Evolutionary conservation across 2,329 filamentous ascomycete species (phyloP), one percentile per base, ranked within the genome.

Genomic region (Fusarium cicatricum): DNA sequence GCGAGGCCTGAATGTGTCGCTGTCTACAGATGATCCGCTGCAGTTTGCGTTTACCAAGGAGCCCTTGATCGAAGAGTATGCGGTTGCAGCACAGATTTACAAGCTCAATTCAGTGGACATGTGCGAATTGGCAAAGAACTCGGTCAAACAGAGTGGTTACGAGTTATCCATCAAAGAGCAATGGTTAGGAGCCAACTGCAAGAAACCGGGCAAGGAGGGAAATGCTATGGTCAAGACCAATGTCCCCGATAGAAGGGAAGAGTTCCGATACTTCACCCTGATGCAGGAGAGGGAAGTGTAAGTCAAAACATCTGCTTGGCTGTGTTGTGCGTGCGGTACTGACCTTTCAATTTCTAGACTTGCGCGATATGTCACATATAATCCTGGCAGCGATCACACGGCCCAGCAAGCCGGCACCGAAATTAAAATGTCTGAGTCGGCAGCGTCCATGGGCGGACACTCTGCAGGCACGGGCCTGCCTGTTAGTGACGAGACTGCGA

Each of bases 1-100:
- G 71, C 88, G 95, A 50, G 95, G 95, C 0, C 78, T 99, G 45
- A 99, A 99, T 71, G 93, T 99, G 7, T 98, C 94, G 2, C 80
- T 99, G 5, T 98, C 94, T 2, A 98, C 95, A 0, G 95, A 99
- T 70, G 95, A 99, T 72, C 95, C 95, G 17, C 82, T 99, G 40
- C 95, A 99, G 71, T 99, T 99, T 72, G 95, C 95, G 2, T 99
- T 97, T 72, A 99, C 95, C 6, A 99, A 98, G 70, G 95, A 99
- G 74, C 95, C 95, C 1, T 78, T 99, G 52, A 99, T 99, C 65
- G 95, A 99, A 74, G 95, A 99, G 72, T 99, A 99, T 71, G 93
- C 94, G 0, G 95, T 99, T 9, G 95, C 95, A 4, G 95, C 95
- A 5, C 95, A 99, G 76, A 99, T 99, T 55, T 99, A 98, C 79